Percentiles rank a stretch among this genome's conserved stretches.
phyloP scores from a whole-genome alignment of 73 alveolate genomes.

The Paramecium tetraurelia region DNA sequence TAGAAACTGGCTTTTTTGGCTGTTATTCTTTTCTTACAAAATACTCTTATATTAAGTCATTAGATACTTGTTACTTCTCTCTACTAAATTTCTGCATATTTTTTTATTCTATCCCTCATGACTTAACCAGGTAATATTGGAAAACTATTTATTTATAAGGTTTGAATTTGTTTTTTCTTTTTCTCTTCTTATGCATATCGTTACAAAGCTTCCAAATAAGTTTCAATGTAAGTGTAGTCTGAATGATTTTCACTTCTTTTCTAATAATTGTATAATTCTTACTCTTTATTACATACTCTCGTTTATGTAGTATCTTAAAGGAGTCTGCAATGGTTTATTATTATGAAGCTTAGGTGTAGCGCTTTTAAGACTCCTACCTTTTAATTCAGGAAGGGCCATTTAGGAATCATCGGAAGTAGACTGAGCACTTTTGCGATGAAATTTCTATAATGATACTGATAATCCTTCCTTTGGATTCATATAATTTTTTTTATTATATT shows the following conservation, averaged over 20 bases:
- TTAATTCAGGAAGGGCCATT: slow-evolving; percentile 4
- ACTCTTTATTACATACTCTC: not conserved
- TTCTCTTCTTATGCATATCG: not conserved
- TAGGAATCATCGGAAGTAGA: not conserved
- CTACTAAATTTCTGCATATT: not conserved
- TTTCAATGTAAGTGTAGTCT: not conserved
- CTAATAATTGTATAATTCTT: not conserved
- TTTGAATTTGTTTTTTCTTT: not conserved
- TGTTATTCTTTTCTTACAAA: not conserved
- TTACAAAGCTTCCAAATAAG: slow-evolving; percentile 15
- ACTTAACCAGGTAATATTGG: not conserved
- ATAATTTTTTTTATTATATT: not conserved
- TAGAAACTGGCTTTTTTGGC: not conserved
- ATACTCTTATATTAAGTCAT: not conserved
- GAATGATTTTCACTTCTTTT: not conserved
- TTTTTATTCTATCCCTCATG: slow-evolving; percentile 27
- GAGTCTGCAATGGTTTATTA: not conserved
- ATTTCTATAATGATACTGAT: slow-evolving; percentile 21
- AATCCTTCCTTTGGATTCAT: slow-evolving; percentile 25
- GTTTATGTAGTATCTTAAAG: not conserved
- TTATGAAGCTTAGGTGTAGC: not conserved
- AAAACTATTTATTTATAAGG: not conserved
- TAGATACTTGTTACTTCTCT: not conserved
- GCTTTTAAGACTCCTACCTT: slow-evolving; percentile 6
- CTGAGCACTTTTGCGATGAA: not conserved